These are phyloP conservation scores for Ambrosiella cleistominuta DNA, from an alignment of 2,329 filamentous ascomycete genomes.

Conservation along the genomic window DNA sequence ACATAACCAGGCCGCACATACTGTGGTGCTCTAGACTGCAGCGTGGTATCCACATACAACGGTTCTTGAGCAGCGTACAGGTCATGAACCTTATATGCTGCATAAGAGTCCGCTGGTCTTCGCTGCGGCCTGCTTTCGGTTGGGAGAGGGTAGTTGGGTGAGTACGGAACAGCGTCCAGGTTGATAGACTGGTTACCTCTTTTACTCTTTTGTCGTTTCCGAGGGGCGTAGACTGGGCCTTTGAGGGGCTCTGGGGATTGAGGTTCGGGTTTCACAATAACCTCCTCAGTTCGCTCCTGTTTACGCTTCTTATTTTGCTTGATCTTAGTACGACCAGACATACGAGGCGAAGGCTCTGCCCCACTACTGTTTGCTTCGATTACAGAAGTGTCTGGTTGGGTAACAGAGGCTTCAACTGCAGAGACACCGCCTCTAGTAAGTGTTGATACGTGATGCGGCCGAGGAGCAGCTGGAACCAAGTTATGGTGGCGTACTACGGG, in stretches of 20 bases:
- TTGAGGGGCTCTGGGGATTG: constrained; percentile 42
- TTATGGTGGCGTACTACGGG: constrained; percentile 58
- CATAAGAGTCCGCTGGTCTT: constrained; percentile 5
- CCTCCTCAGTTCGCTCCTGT: constrained; percentile 25
- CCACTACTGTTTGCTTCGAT: constrained; percentile 4
- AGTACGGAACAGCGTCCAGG: constrained; percentile 15
- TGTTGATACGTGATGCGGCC: constrained; percentile 51
- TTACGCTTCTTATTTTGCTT: constrained; percentile 34
- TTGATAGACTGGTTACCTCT: constrained; percentile 17
- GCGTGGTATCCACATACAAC: constrained; percentile 1
- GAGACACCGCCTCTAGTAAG: constrained; percentile 19
- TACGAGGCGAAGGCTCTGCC: constrained; percentile 3
- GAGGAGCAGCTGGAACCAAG: constrained; percentile 54
- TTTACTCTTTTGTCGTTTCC: constrained; percentile 31
- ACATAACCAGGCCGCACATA: constrained; percentile 8
- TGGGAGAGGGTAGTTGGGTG: constrained; percentile 1
- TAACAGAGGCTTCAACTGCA: constrained; percentile 5
- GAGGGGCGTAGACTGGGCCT: constrained; percentile 34
- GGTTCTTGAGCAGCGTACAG: constrained; percentile 11
- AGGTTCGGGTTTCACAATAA: constrained; percentile 48
- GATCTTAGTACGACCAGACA: constrained; percentile 21
- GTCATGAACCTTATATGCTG: neutral
- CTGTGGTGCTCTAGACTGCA: neutral
- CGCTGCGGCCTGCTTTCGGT: neutral
- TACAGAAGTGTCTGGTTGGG: constrained; percentile 15